phyloP scores from a whole-genome alignment of 768 basidiomycete species.

The Exsudoporus frostii region DNA sequence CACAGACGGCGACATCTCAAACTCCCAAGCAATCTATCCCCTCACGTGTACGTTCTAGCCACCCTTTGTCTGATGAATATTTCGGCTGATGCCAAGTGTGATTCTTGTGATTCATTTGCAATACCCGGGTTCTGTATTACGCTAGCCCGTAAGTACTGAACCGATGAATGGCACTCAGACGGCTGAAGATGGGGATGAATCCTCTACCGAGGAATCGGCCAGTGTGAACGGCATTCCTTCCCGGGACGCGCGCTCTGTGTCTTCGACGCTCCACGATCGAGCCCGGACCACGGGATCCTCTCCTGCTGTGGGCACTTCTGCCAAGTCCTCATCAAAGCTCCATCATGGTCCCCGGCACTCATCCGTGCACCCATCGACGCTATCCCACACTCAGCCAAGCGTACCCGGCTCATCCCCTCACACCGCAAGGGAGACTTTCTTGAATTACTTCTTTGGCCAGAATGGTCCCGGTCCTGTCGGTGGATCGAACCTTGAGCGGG shows the following conservation, averaged over 20 bases:
- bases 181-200: conserved; percentile 63
- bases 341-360: conserved; percentile 36
- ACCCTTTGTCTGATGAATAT: conserved; percentile 3
- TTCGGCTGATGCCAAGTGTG: conserved; percentile 12
- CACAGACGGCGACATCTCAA: conserved; percentile 45
- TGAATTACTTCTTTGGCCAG: conserved; percentile 97
- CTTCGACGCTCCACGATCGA: conserved; percentile 75
- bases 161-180: conserved; percentile 51
- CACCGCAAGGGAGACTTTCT: conserved; percentile 83
- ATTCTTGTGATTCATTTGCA: conserved; percentile 13
- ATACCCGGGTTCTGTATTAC: not conserved
- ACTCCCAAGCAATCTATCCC: conserved; percentile 42
- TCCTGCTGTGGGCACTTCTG: conserved; percentile 22
- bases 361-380: conserved; percentile 24
- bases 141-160: conserved; percentile 63
- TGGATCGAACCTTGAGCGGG: conserved; percentile 49
- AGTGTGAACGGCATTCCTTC: conserved; percentile 52
- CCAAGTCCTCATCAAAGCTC: conserved; percentile 27
- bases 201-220: conserved; percentile 53
- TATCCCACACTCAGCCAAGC: conserved; percentile 34
- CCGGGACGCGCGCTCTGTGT: conserved; percentile 67
- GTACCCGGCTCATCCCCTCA: conserved; percentile 42
- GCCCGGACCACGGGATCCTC: conserved; percentile 45
- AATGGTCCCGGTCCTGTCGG: conserved; percentile 74
- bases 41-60: conserved; percentile 48